These are phyloP conservation scores for Dryas alaskensis DNA, from an alignment of 306 rosid species.

Conservation along the genomic window DNA sequence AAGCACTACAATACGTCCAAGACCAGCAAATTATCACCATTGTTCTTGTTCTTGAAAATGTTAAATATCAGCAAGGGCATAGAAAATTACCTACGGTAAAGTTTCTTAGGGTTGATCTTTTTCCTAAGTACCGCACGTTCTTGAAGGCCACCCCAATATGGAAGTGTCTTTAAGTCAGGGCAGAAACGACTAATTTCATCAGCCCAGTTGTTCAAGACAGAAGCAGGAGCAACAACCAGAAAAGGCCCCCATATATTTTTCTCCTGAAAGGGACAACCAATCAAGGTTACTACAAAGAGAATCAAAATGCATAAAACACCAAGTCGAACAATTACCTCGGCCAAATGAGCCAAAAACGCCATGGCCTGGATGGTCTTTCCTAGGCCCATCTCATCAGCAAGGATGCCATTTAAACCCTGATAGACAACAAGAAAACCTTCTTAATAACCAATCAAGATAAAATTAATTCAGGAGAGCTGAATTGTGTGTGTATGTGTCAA, in stretches of 20 bases:
- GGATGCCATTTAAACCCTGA: conserved; percentile 97
- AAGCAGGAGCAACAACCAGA: conserved; percentile 95
- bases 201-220: conserved; percentile 97
- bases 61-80: conserved; percentile 17
- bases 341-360: conserved; percentile 97
- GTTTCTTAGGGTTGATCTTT: conserved; percentile 85
- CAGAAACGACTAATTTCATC: conserved; percentile 97
- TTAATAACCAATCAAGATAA: conserved; percentile 30
- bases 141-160: conserved; percentile 90
- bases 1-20: not conserved
- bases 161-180: conserved; percentile 87
- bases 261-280: conserved; percentile 54
- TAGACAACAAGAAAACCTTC: conserved; percentile 25
- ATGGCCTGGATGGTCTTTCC: conserved; percentile 99
- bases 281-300: conserved; percentile 32
- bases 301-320: conserved; percentile 14
- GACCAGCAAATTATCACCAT: not conserved
- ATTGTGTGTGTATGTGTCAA: not conserved
- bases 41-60: not conserved
- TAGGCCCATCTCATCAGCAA: conserved; percentile 99
- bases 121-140: conserved; percentile 90
- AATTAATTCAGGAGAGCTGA: conserved; percentile 1
- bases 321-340: conserved; percentile 65
- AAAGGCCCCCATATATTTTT: conserved; percentile 99
- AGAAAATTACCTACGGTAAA: conserved; percentile 74